Evolutionary conservation across 495 filamentous ascomycete genomes (phyloP).

Genomic region (Glonium stellatum): DNA sequence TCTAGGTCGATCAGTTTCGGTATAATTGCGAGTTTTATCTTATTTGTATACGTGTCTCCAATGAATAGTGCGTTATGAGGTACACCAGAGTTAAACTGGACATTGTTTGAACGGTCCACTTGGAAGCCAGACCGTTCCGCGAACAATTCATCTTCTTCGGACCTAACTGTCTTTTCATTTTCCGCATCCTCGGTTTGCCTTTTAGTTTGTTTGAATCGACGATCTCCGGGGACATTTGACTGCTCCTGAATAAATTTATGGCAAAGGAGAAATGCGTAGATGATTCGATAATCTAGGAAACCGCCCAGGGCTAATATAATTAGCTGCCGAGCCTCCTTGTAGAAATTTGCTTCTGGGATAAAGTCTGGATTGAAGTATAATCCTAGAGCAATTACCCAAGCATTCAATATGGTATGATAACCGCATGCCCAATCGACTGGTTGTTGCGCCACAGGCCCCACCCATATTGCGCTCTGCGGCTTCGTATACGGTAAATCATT

Average conservation of each 20-base stretch:
- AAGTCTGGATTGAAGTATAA: not conserved
- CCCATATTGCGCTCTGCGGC: not conserved
- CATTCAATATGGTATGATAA: slow-evolving; percentile 3
- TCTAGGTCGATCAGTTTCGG: not conserved
- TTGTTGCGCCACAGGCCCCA: not conserved
- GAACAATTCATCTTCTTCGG: not conserved
- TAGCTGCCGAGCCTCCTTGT: not conserved
- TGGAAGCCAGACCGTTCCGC: not conserved
- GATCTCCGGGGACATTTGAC: not conserved
- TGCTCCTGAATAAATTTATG: not conserved
- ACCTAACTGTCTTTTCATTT: not conserved
- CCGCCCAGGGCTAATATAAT: not conserved
- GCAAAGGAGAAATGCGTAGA: slow-evolving; percentile 11
- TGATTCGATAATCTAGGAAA: not conserved
- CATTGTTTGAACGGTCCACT: not conserved
- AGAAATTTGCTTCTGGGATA: not conserved
- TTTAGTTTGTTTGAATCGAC: not conserved
- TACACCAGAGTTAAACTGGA: not conserved
- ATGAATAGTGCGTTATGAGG: not conserved
- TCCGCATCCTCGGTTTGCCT: not conserved
- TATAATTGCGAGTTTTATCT: not conserved
- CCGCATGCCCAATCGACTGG: not conserved
- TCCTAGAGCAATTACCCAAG: slow-evolving; percentile 7
- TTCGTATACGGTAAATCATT: not conserved
- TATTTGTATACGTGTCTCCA: not conserved